Evolutionary conservation across 192 early-diverging fungal genomes (phyloP).

Genomic region (Borealophlyctis nickersoniae): DNA sequence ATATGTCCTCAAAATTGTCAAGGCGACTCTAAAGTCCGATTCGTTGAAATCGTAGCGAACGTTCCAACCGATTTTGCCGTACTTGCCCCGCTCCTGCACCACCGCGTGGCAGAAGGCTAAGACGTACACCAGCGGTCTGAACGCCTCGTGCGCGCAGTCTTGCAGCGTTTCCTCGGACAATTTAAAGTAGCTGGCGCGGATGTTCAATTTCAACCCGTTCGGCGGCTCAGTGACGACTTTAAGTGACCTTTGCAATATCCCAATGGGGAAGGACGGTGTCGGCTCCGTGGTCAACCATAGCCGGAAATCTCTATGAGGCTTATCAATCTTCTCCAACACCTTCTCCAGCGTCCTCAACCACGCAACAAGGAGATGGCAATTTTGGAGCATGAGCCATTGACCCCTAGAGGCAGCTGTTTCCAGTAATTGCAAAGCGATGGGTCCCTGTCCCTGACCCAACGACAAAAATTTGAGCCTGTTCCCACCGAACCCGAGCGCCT

Average conservation of each 20-base stretch:
- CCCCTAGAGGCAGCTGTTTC: conserved; percentile 59
- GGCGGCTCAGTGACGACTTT: conserved; percentile 66
- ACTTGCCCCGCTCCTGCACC: conserved; percentile 61
- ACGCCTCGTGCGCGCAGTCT: conserved; percentile 54
- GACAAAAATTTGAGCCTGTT: conserved; percentile 60
- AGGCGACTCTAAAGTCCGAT: conserved; percentile 55
- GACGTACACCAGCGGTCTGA: conserved; percentile 56
- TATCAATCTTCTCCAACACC: conserved; percentile 62
- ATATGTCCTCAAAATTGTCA: conserved; percentile 56
- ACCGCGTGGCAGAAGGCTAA: conserved; percentile 63
- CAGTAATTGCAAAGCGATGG: conserved; percentile 59
- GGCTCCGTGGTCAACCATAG: conserved; percentile 64
- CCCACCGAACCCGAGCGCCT: conserved; percentile 56
- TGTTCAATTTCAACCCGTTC: conserved; percentile 58
- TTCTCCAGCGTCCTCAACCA: conserved; percentile 58
- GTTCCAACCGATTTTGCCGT: conserved; percentile 64
- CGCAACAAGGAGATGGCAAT: conserved; percentile 56
- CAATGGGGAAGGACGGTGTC: conserved; percentile 55
- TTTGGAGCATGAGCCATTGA: conserved; percentile 65
- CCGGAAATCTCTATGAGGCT: conserved; percentile 58
- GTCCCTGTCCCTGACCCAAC: conserved; percentile 61
- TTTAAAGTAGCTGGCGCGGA: conserved; percentile 57
- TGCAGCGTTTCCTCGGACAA: conserved; percentile 52
- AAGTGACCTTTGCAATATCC: conserved; percentile 57
- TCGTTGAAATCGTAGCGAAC: conserved; percentile 67